phyloP scores from a whole-genome alignment of 352 stramenopile genomes.

The Thalassiosira mediterranea region DNA sequence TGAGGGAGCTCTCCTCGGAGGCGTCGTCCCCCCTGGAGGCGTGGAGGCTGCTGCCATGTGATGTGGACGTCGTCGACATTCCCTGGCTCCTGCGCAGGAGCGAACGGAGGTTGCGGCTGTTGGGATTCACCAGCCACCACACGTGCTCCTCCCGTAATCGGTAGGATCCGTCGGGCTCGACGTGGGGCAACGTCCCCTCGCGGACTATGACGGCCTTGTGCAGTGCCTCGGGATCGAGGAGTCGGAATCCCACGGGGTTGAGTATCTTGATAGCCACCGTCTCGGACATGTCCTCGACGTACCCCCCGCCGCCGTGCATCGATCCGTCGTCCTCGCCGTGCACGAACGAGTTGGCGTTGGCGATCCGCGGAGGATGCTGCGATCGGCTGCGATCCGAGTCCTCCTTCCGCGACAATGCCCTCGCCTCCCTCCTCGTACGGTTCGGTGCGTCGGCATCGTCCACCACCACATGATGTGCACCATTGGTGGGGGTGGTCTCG shows the following conservation, averaged over 20 bases:
- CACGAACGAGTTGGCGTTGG: too few relatives aligned
- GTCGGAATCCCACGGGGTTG: conserved; percentile 95
- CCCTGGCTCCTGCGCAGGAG: conserved; percentile 62
- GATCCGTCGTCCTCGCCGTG: not conserved
- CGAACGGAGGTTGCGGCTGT: conserved; percentile 88
- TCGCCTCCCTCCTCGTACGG: conserved; percentile 62
- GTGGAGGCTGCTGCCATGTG: too few relatives aligned
- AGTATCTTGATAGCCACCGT: conserved; percentile 96
- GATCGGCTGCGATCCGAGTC: not conserved
- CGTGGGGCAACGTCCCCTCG: conserved; percentile 51
- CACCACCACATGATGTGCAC: conserved; percentile 58
- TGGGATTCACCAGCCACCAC: conserved; percentile 96
- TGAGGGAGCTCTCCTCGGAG: conserved; percentile 33
- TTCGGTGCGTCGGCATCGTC: conserved; percentile 75
- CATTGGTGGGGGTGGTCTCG: conserved; percentile 9
- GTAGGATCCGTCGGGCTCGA: conserved; percentile 59
- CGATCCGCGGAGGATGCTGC: too few relatives aligned
- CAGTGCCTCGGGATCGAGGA: conserved; percentile 88
- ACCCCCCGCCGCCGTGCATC: not conserved
- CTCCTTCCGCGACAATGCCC: conserved; percentile 45
- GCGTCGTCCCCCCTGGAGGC: conserved; percentile 20
- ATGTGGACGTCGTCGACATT: conserved; percentile 24
- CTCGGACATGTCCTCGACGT: conserved; percentile 65
- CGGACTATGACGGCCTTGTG: conserved; percentile 90
- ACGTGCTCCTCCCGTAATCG: conserved; percentile 85